phyloP scores from a whole-genome alignment of 1,284 basidiomycete species.

The Moesziomyces parantarcticus region DNA sequence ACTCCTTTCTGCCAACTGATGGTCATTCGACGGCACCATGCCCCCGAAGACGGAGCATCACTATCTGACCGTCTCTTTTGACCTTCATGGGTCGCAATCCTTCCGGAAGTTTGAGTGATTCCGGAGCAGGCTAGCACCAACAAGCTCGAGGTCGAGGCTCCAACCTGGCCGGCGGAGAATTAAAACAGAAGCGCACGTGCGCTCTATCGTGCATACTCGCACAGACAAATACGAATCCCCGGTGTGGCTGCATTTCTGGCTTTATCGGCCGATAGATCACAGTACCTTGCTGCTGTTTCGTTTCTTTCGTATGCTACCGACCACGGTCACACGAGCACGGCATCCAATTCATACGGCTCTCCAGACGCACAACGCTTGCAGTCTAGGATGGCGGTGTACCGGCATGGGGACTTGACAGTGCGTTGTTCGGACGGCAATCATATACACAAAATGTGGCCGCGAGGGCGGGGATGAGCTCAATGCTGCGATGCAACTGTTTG shows the following conservation, averaged over 20 bases:
- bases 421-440: background rate
- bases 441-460: background rate
- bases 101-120: too few relatives aligned
- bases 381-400: background rate
- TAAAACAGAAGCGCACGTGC: conserved; percentile 33
- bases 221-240: conserved; percentile 1
- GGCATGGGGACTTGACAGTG: background rate
- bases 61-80: too few relatives aligned
- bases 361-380: background rate
- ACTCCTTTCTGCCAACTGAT: too few relatives aligned
- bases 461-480: background rate
- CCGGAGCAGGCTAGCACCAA: too few relatives aligned
- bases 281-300: background rate
- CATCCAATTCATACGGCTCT: background rate
- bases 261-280: conserved; percentile 19
- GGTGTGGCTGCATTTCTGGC: background rate
- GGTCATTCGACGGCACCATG: too few relatives aligned
- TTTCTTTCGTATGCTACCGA: background rate
- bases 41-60: too few relatives aligned
- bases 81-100: too few relatives aligned
- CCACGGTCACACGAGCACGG: conserved; percentile 19
- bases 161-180: conserved; percentile 11
- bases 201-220: conserved; percentile 32
- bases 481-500: background rate
- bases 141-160: background rate